Percentiles rank a stretch among this genome's conserved stretches.
These are phyloP conservation scores for Tardiomyces depauwii DNA, from an alignment of 1,139 yeast genomes.

Conservation along the genomic window DNA sequence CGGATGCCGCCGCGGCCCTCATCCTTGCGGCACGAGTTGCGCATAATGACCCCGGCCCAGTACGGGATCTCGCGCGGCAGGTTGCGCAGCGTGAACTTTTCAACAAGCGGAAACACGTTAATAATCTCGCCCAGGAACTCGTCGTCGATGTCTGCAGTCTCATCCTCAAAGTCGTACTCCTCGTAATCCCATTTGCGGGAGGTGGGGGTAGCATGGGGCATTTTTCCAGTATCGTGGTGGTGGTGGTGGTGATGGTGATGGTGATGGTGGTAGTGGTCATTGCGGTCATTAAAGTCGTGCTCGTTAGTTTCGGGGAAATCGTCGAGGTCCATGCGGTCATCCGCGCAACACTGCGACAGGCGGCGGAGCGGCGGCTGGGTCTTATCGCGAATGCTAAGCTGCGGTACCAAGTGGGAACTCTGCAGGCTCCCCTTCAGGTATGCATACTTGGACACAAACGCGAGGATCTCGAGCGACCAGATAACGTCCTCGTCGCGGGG, in stretches of 20 bases:
- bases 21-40: constrained; percentile 88
- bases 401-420: constrained; percentile 49
- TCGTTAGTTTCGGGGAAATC: not conserved
- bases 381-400: constrained; percentile 24
- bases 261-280: constrained; percentile 7
- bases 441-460: constrained; percentile 88
- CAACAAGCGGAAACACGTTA: constrained; percentile 83
- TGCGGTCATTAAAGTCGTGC: constrained; percentile 12
- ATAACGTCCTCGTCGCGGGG: constrained; percentile 90
- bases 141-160: constrained; percentile 34
- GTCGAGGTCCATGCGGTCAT: not conserved
- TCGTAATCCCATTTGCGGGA: constrained; percentile 34
- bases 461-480: constrained; percentile 85
- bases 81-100: constrained; percentile 69
- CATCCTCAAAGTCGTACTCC: constrained; percentile 36
- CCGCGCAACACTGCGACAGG: not conserved
- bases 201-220: not conserved
- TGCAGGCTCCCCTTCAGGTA: constrained; percentile 64
- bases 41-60: constrained; percentile 96
- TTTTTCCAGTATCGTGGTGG: constrained; percentile 1
- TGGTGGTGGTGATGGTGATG: constrained; percentile 1
- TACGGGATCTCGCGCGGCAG: constrained; percentile 69
- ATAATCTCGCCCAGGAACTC: constrained; percentile 37
- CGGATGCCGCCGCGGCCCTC: constrained; percentile 81
- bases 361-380: constrained; percentile 12